A percentile compares a stretch with the other conserved stretches of the same genome.
Conservation (phyloP, 805 yeast genomes). For the Peterozyma toletana region DNA sequence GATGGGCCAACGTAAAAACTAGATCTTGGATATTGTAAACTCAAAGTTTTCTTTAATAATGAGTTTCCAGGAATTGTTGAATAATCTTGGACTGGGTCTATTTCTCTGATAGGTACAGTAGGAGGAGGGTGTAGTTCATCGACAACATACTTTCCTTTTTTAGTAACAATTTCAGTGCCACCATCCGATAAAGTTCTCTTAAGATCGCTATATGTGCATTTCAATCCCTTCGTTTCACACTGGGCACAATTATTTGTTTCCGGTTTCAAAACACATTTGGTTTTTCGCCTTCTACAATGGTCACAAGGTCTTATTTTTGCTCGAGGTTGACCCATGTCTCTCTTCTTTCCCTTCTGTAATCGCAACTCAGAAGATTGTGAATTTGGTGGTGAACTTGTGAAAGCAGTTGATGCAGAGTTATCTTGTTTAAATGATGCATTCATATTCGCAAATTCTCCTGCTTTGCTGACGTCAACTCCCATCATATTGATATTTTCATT, state of each 20-base stretch:
- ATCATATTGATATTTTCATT: no score
- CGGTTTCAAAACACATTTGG: constrained; percentile 67
- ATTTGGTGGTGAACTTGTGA: background rate
- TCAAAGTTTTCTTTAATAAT: constrained; percentile 56
- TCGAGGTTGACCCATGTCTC: constrained; percentile 29
- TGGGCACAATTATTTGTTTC: constrained; percentile 60
- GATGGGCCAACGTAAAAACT: constrained; percentile 87
- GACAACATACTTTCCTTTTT: constrained; percentile 20
- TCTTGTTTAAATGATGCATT: constrained; percentile 1
- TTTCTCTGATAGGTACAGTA: constrained; percentile 38
- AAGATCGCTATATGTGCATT: constrained; percentile 66
- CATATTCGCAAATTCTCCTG: background rate
- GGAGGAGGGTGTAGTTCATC: constrained; percentile 29
- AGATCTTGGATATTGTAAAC: constrained; percentile 85
- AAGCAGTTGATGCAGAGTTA: constrained; percentile 2
- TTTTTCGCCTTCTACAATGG: constrained; percentile 74
- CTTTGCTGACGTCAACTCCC: background rate
- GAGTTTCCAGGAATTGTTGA: constrained; percentile 57
- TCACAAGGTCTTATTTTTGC: constrained; percentile 64
- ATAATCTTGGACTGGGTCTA: constrained; percentile 61
- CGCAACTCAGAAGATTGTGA: background rate
- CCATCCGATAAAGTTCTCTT: constrained; percentile 28
- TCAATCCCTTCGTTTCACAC: constrained; percentile 66
- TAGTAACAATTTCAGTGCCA: constrained; percentile 13
- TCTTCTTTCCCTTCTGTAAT: constrained; percentile 1